These are phyloP conservation scores for Fusarium piperis DNA, from an alignment of 2,329 filamentous ascomycete species.

Conservation along the genomic window DNA sequence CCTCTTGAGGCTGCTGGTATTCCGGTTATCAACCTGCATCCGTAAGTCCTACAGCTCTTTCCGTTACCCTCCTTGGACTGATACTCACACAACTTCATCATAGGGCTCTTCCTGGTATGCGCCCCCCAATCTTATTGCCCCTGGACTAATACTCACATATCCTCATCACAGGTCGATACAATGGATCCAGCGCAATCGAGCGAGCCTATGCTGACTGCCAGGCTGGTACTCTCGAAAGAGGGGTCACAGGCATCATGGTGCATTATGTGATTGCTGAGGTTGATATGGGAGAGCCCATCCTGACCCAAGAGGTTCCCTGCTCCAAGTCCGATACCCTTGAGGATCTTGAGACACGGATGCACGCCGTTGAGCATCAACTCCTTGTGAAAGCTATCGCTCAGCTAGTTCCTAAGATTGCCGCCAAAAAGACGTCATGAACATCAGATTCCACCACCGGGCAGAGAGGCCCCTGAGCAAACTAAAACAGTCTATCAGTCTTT, in stretches of 20 bases:
- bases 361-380: slow-evolving; percentile 77
- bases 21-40: slow-evolving; percentile 84
- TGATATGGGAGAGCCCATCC: slow-evolving; percentile 79
- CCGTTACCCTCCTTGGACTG: not conserved
- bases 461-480: not conserved
- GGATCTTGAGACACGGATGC: slow-evolving; percentile 76
- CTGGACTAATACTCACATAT: slow-evolving; percentile 5
- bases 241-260: slow-evolving; percentile 85
- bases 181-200: slow-evolving; percentile 80
- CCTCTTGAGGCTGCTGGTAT: slow-evolving; percentile 71
- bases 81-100: slow-evolving; percentile 14
- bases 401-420: slow-evolving; percentile 52
- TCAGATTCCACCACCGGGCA: not conserved
- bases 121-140: not conserved
- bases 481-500: not conserved
- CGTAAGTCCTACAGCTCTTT: not conserved
- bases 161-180: slow-evolving; percentile 68
- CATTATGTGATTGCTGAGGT: slow-evolving; percentile 86
- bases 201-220: slow-evolving; percentile 79
- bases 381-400: slow-evolving; percentile 77
- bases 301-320: slow-evolving; percentile 74
- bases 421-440: slow-evolving; percentile 1
- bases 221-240: slow-evolving; percentile 69
- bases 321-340: slow-evolving; percentile 71
- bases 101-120: slow-evolving; percentile 69